Conservation (phyloP, 169 alveolate species). For the Toxoplasma gondii region DNA sequence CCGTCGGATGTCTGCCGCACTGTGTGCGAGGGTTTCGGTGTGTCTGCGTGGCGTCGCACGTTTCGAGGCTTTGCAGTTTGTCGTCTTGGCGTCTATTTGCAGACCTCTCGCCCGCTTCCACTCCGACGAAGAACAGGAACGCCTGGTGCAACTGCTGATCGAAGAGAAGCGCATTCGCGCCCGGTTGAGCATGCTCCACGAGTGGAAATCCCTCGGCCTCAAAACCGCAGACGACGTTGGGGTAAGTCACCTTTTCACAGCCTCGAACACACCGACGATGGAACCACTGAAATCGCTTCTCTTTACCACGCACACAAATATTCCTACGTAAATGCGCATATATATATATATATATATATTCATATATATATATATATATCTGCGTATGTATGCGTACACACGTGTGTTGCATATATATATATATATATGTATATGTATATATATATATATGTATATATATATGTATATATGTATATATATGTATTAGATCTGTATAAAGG, state of each 20-base stretch:
- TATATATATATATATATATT: no score
- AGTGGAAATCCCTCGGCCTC: constrained; percentile 90
- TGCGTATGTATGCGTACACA: no score
- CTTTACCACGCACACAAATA: neutral
- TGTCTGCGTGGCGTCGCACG: neutral
- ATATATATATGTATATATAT: neutral
- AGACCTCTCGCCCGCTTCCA: constrained; percentile 89
- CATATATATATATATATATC: neutral
- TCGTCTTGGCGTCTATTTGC: neutral
- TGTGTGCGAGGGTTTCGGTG: neutral
- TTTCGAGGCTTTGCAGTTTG: no score
- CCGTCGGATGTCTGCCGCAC: neutral
- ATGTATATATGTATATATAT: no score
- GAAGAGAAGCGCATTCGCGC: constrained; percentile 88
- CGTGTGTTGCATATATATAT: no score
- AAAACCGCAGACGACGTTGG: constrained; percentile 88
- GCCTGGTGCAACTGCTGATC: constrained; percentile 84
- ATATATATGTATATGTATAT: neutral
- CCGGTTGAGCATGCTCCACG: constrained; percentile 85
- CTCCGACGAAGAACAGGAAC: constrained; percentile 89
- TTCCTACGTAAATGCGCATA: neutral
- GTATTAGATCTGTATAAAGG: no score
- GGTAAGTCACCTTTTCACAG: constrained; percentile 52
- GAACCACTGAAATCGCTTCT: neutral
- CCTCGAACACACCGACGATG: neutral